phyloP scores from a whole-genome alignment of 345 rosid species.

The Jatropha curcas region DNA sequence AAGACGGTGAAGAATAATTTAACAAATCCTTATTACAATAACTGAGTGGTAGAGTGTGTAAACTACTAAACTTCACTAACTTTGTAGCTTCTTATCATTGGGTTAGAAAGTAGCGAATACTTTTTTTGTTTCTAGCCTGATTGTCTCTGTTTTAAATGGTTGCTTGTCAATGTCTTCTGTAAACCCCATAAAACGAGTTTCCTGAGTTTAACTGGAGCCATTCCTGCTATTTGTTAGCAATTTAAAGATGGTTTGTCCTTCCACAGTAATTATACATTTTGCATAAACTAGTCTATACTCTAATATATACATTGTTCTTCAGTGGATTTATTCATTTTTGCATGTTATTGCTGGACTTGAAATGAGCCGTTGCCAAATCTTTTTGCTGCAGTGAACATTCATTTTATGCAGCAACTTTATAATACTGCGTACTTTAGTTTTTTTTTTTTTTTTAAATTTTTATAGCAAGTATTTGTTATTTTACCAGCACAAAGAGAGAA shows the following conservation, averaged over 20 bases:
- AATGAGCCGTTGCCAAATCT: no score
- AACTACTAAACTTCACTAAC: slow-evolving; percentile 8
- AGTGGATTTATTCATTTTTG: not conserved
- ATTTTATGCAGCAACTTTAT: no score
- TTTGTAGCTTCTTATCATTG: not conserved
- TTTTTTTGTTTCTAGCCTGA: not conserved
- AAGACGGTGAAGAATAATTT: slow-evolving; percentile 46
- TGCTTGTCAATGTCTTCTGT: not conserved
- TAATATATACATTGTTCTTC: not conserved
- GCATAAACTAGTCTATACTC: not conserved
- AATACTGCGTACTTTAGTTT: no score
- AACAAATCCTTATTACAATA: slow-evolving; percentile 4
- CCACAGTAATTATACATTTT: not conserved
- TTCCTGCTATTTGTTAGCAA: not conserved
- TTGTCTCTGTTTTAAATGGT: not conserved
- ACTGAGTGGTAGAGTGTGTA: slow-evolving; percentile 18
- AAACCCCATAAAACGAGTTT: no score
- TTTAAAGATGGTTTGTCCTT: not conserved
- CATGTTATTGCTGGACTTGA: not conserved
- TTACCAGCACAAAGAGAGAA: no score
- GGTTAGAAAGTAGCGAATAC: not conserved
- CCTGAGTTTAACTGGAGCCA: not conserved
- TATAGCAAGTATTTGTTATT: no score
- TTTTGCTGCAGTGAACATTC: no score
- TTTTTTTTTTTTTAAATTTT: no score